Evolutionary conservation across 2,329 filamentous ascomycete genomes (phyloP), one percentile per base, ranked within the genome.

Genomic region (Pyrenophora seminiperda): DNA sequence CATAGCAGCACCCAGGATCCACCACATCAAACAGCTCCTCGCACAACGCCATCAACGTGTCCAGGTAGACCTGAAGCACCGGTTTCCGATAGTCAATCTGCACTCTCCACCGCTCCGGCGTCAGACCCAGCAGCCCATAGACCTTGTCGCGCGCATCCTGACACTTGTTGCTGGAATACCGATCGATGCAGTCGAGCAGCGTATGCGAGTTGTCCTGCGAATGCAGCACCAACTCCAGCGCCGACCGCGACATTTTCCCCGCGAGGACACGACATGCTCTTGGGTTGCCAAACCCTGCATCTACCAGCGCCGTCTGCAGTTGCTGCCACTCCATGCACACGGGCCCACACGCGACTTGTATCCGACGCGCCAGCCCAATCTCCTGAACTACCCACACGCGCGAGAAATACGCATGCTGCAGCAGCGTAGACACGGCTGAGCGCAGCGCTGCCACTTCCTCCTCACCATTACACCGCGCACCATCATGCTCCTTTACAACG

Each of bases 171-270:
- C 3, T 2, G 13, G 20, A 40, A 7, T 40, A 7, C 7, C 0
- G 6, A 0, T 0, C 0, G 18, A 37, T 37, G 4, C 18, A 37
- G 0, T 2, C 1, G 13, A 19, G 0, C 5, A 37, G 32, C 1
- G 32, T 36, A 33, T 33, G 31, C 3, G 15, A 15, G 4, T n/a
- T 4, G 11, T 5, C 20, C 20, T 22, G 20, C 7, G 20, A 22
- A 7, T 22, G 20, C 20, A 4, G 20, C 20, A 22, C 20, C 20
- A 22, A 7, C 7, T 22, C 20, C 20, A 22, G 20, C 7, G 7
- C 31, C n/a, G n/a, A n/a, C n/a, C n/a, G n/a, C n/a, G n/a, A n/a
- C n/a, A n/a, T n/a, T n/a, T n/a, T n/a, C n/a, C n/a, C n/a, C n/a
- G n/a, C n/a, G n/a, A n/a, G n/a, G n/a, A n/a, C n/a, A n/a, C n/a